Base-by-base conservation (phyloP, 2,329 filamentous ascomycete species). In the Diaporthe sp. region DNA sequence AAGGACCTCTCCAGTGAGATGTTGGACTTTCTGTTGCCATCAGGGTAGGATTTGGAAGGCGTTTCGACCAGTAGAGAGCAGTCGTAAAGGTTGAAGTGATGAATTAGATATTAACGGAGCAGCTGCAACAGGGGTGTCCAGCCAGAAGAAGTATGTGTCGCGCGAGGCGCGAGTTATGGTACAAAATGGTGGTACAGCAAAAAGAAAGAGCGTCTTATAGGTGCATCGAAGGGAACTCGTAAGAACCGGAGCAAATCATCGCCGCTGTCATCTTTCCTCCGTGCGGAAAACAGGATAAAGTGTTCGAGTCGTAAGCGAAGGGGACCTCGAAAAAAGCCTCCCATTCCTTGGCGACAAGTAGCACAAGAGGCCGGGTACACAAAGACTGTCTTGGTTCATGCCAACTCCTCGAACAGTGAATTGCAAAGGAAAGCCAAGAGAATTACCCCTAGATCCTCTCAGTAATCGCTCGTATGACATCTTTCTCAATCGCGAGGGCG, bases 31-130 rank as follows among this genome's bases (percentile, higher is more conserved):
- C 25, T 19, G 13, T 19, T 55, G 6, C 31, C 53, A 55, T 31
- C 13, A 10, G 13, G 39, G 19, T n/a, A 19, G 8, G 25, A 17
- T 31, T 12, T 44, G 42, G 9, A 2, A 13, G 25, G 25, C 42
- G 9, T 13, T 42, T 3, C 1, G 34, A 13, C 42, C 5, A 19
- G 10, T 65, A 9, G 10, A 19, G 25, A 19, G 25, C 8, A 46
- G 10, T 7, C 0, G 25, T 8, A 10, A 28, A 22, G 15, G 17
- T 46, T 22, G 17, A 31, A 6, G 19, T 34, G 42, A 49, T 31
- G 61, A 49, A 46, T 49, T 31, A 34, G 42, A n/a, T 12, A n/a
- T 65, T 46, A 22, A 65, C n/a, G 19, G 28, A 65, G 61, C 61
- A 13, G 17, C 61, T 65, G 10, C 42, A 49, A 2, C 25, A 34